phyloP scores from a whole-genome alignment of 352 stramenopile species.

The Phytophthora lateralis region DNA sequence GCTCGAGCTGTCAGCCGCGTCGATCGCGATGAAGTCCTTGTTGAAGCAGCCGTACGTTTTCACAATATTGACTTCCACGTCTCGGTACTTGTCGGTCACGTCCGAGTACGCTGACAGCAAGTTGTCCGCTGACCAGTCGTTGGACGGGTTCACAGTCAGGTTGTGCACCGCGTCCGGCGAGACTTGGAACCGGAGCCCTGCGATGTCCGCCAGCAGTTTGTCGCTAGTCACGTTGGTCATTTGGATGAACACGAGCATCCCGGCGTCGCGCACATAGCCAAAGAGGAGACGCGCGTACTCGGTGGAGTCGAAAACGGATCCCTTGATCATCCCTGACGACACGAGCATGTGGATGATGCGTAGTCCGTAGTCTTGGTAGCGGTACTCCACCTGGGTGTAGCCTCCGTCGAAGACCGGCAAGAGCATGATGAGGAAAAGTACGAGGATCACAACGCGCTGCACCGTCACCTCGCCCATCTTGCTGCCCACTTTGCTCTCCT shows the following conservation, averaged over 20 bases:
- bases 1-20: slow-evolving; percentile 53
- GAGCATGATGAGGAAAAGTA: slow-evolving; percentile 90
- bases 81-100: slow-evolving; percentile 51
- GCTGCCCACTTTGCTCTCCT: slow-evolving; percentile 89
- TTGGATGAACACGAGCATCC: slow-evolving; percentile 58
- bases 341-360: slow-evolving; percentile 75
- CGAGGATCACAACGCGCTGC: slow-evolving; percentile 87
- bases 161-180: slow-evolving; percentile 50
- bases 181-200: slow-evolving; percentile 56
- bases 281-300: slow-evolving; percentile 67
- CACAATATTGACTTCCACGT: slow-evolving; percentile 72
- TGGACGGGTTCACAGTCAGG: slow-evolving; percentile 63
- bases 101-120: slow-evolving; percentile 45
- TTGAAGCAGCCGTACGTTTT: slow-evolving; percentile 83
- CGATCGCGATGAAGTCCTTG: slow-evolving; percentile 56
- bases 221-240: slow-evolving; percentile 59
- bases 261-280: slow-evolving; percentile 70
- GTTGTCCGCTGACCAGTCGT: slow-evolving; percentile 49
- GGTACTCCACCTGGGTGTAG: slow-evolving; percentile 78
- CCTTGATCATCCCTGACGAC: slow-evolving; percentile 50
- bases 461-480: slow-evolving; percentile 90
- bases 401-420: slow-evolving; percentile 88
- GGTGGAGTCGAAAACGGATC: slow-evolving; percentile 29
- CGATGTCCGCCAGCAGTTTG: slow-evolving; percentile 38
- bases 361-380: slow-evolving; percentile 87